Conservation (phyloP, 2,329 filamentous ascomycete genomes). For the Pseudohalonectria lignicola region DNA sequence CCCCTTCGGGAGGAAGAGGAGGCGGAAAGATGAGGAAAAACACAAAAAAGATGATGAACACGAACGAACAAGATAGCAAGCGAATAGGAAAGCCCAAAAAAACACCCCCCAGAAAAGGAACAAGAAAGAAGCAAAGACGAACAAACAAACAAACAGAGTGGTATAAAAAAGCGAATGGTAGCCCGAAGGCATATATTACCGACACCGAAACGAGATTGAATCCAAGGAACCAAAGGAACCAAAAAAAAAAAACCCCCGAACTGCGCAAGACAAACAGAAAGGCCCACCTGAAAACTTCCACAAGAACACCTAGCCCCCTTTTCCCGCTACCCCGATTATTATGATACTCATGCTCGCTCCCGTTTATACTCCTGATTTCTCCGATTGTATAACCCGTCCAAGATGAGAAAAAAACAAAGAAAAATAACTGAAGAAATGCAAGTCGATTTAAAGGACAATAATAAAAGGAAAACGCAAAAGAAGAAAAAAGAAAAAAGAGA, state of each 20-base stretch:
- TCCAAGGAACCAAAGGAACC: constrained; percentile 1
- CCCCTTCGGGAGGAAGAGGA: too few species aligned
- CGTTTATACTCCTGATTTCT: too few species aligned
- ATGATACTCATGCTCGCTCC: too few species aligned
- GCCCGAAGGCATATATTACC: neutral
- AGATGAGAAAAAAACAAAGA: too few species aligned
- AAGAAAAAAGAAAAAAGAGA: neutral
- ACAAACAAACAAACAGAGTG: neutral
- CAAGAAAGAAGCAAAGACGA: neutral
- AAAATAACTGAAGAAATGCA: too few species aligned
- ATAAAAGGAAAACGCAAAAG: neutral
- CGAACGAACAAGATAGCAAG: neutral
- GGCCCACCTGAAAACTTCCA: neutral
- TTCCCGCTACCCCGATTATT: too few species aligned
- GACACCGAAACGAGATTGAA: too few species aligned
- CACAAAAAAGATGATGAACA: neutral
- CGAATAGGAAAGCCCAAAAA: neutral
- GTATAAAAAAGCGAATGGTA: neutral
- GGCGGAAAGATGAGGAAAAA: neutral
- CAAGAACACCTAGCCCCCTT: too few species aligned
- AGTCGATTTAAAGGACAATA: too few species aligned
- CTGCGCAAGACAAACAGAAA: neutral
- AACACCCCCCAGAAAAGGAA: neutral
- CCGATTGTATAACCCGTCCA: too few species aligned
- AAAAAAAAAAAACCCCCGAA: constrained; percentile 1